Percentiles rank a stretch among this genome's conserved stretches.
Evolutionary conservation across 805 yeast species (phyloP).

Genomic region (Yarrowia porcina): DNA sequence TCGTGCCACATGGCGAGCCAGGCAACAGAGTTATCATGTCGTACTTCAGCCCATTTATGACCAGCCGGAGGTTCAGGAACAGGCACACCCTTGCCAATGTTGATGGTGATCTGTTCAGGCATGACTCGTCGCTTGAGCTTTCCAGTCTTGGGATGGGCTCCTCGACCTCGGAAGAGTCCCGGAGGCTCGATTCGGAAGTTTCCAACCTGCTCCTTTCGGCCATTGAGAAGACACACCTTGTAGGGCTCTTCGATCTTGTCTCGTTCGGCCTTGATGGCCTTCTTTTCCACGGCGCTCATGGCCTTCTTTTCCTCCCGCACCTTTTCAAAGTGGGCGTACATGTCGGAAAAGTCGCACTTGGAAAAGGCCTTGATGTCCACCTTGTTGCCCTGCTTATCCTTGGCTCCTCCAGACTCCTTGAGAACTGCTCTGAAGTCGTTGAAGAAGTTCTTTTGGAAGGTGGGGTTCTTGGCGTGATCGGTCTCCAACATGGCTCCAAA

Average conservation of each 20-base stretch:
- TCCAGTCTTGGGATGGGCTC: slow-evolving; percentile 96
- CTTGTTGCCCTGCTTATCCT: slow-evolving; percentile 35
- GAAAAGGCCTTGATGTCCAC: slow-evolving; percentile 55
- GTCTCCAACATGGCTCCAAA: slow-evolving; percentile 84
- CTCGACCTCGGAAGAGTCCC: slow-evolving; percentile 92
- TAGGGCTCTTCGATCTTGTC: slow-evolving; percentile 76
- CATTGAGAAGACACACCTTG: slow-evolving; percentile 77
- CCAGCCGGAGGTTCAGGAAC: slow-evolving; percentile 85
- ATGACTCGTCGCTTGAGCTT: slow-evolving; percentile 77
- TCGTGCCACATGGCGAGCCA: slow-evolving; percentile 99
- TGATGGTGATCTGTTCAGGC: slow-evolving; percentile 87
- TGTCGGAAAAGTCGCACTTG: slow-evolving; percentile 74
- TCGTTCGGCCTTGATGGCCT: slow-evolving; percentile 63
- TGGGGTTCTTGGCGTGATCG: slow-evolving; percentile 85
- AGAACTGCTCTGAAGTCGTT: slow-evolving; percentile 69
- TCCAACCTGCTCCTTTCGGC: slow-evolving; percentile 87
- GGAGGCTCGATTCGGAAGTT: slow-evolving; percentile 96
- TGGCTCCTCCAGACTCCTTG: slow-evolving; percentile 65
- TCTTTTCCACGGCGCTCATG: slow-evolving; percentile 70
- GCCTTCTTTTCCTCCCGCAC: slow-evolving; percentile 69
- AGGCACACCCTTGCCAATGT: slow-evolving; percentile 66
- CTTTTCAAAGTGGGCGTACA: slow-evolving; percentile 66
- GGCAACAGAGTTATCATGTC: slow-evolving; percentile 83
- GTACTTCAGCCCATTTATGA: slow-evolving; percentile 84
- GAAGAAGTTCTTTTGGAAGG: slow-evolving; percentile 84